A percentile compares a stretch with the other conserved stretches of the same genome.
These are phyloP conservation scores for Prasinococcaceae sp. DNA, from an alignment of 139 green algal genomes.

Conservation along the genomic window DNA sequence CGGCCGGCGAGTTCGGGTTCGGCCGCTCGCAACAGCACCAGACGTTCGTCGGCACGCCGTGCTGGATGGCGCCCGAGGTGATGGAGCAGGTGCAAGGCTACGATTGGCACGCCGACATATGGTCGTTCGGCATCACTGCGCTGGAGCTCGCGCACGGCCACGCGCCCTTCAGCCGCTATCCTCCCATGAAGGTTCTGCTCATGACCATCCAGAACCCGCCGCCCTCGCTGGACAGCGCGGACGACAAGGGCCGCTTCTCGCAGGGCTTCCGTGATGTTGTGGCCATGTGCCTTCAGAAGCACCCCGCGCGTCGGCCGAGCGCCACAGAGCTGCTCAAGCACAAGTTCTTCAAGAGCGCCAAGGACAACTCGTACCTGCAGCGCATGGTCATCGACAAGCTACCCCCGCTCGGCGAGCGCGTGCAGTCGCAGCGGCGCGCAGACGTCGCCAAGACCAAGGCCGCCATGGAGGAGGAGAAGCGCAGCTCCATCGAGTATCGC, in stretches of 20 bases:
- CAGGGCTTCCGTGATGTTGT: slow-evolving; percentile 88
- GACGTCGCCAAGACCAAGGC: slow-evolving; percentile 10
- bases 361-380: slow-evolving; percentile 53
- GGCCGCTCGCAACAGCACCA: slow-evolving; percentile 10
- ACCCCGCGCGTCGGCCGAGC: slow-evolving; percentile 67
- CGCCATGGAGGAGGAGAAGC: background rate
- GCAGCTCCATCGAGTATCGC: slow-evolving; percentile 15
- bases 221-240: slow-evolving; percentile 61
- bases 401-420: slow-evolving; percentile 62
- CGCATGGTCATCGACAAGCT: slow-evolving; percentile 63
- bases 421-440: slow-evolving; percentile 45
- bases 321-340: slow-evolving; percentile 88
- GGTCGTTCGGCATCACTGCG: slow-evolving; percentile 96
- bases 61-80: slow-evolving; percentile 98
- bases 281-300: slow-evolving; percentile 87
- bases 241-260: slow-evolving; percentile 58
- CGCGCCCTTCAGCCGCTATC: slow-evolving; percentile 95
- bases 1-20: slow-evolving; percentile 36
- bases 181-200: slow-evolving; percentile 93
- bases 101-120: slow-evolving; percentile 69
- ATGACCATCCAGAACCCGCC: slow-evolving; percentile 95
- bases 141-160: slow-evolving; percentile 95
- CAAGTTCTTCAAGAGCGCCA: slow-evolving; percentile 90
- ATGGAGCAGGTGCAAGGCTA: slow-evolving; percentile 70
- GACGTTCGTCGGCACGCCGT: slow-evolving; percentile 75